Evolutionary conservation across 192 early-diverging fungal species (phyloP), one percentile per base, ranked within the genome.

Genomic region (Coemansia sp.): DNA sequence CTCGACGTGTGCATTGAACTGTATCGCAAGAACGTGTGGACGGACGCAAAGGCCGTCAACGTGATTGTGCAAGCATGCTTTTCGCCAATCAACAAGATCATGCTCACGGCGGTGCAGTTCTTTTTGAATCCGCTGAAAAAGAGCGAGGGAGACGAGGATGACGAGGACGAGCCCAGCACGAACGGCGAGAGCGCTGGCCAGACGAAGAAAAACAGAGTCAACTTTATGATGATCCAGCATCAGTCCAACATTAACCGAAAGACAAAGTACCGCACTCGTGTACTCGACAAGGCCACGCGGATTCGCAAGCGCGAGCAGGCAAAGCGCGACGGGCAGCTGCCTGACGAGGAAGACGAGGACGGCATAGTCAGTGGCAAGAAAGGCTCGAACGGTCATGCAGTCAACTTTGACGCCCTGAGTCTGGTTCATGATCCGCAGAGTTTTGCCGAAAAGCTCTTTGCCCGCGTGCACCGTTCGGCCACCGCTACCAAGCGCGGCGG

Each of bases 21-120:
- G 23, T 99, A 99, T 82, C 86, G 87, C 65, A 99, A 98, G 79
- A 89, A 91, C 65, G 86, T 99, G 15, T 99, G 97, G 94, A 94
- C 95, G 64, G 97, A 98, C 74, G 87, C 91, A 46, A 99, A 99
- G 84, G 98, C 97, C 17, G 94, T 97, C 63, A 99, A 99, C 77
- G 93, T 99, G 15, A 92, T 99, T 75, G 90, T 93, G 14, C 92
- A 96, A 69, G 96, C 96, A 8, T 97, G 94, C 75, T 95, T 97
- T 61, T 96, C 93, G 40, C 88, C 88, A 22, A 86, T 89, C 8
- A 83, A 91, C 73, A 99, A 99, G 74, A 85, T 99, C 34, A 88
- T 91, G 65, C 88, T 94, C 17, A 94, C 94, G 1, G 97, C 96
- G 1, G 72, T 97, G 6, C 89, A 95, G 57, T 99, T 99, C 71